Base-by-base conservation (phyloP, 257 asterid genomes). In the Salvia hispanica region DNA sequence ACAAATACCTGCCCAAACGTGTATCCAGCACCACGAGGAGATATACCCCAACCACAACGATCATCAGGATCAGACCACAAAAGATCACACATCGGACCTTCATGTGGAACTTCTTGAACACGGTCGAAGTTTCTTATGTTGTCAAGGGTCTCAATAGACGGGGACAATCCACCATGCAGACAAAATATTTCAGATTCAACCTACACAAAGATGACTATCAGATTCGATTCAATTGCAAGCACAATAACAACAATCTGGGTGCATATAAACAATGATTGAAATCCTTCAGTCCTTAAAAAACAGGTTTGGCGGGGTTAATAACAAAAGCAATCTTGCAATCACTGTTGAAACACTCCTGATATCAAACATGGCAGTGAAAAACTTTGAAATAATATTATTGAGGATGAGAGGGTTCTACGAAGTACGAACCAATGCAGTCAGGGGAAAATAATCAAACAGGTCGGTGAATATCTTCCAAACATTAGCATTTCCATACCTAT, bases 51-150 rank as follows among this genome's bases (percentile, higher is more conserved):
- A 67, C 98, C 98, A 72, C 98, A 92, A 21, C 98, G 94, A 74
- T 92, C 98, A 79, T 92, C 98, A 16, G 98, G 98, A 82, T 92
- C 98, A 72, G 98, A 92, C 96, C 98, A 92, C 69, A 92, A 80
- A 39, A 92, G 86, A 76, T 92, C 98, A 60, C 98, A 92, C 98
- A 92, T 92, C 36, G 98, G 96, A 61, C 98, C 98, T 81, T 92
- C 98, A 74, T 92, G 98, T 46, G 98, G 98, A 66, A 92, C 98
- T 85, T 92, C 98, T 89, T 92, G 98, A 66, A 92, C 95, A 76
- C 98, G 98, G 54, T 92, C 98, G 48, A 92, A 89, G 83, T 88
- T 89, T 78, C 98, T 83, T 77, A 92, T 86, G 74, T 83, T 90
- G 75, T 92, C 98, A 50, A 92, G 95, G 63, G 98, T 92, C 75